A percentile compares a stretch with the other conserved stretches of the same genome.
Evolutionary conservation across 2,329 filamentous ascomycete genomes (phyloP).

Genomic region (Neoarthrinium moseri): DNA sequence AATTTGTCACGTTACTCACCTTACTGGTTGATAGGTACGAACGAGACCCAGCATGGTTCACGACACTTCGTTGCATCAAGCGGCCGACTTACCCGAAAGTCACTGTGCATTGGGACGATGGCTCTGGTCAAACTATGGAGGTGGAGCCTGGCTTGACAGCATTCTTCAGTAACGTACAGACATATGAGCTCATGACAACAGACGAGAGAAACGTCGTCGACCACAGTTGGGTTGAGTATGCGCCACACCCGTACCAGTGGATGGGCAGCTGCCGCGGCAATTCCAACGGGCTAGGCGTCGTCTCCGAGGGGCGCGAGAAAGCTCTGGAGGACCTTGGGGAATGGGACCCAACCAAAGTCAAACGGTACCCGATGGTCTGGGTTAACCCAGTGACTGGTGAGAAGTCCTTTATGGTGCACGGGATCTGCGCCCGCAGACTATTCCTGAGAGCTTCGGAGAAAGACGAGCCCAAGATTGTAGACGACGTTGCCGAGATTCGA

Average conservation of each 20-base stretch:
- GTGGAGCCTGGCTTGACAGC: slow-evolving; percentile 40
- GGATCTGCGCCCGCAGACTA: slow-evolving; percentile 35
- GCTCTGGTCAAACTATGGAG: slow-evolving; percentile 38
- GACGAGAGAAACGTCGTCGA: slow-evolving; percentile 40
- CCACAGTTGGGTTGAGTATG: slow-evolving; percentile 45
- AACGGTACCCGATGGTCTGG: slow-evolving; percentile 46
- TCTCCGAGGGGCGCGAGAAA: slow-evolving; percentile 35
- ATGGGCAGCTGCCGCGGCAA: slow-evolving; percentile 38
- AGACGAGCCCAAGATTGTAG: slow-evolving; percentile 32
- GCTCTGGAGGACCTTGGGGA: slow-evolving; percentile 33
- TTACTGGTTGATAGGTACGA: too few relatives aligned
- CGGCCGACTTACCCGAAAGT: slow-evolving; percentile 30
- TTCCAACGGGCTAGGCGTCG: slow-evolving; percentile 38
- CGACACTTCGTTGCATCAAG: slow-evolving; percentile 37
- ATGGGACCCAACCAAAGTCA: slow-evolving; percentile 33
- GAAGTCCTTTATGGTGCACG: slow-evolving; percentile 42
- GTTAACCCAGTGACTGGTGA: slow-evolving; percentile 40
- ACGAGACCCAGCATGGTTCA: slow-evolving; percentile 40
- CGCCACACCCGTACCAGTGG: slow-evolving; percentile 43
- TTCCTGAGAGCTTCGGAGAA: slow-evolving; percentile 32
- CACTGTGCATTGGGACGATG: slow-evolving; percentile 41
- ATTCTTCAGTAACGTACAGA: slow-evolving; percentile 40
- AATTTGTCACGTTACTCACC: too few relatives aligned
- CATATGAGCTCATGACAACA: slow-evolving; percentile 37
- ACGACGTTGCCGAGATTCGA: slow-evolving; percentile 36